These are phyloP conservation scores for Blastocystis sp. DNA, from an alignment of 352 stramenopile genomes.

Conservation along the genomic window DNA sequence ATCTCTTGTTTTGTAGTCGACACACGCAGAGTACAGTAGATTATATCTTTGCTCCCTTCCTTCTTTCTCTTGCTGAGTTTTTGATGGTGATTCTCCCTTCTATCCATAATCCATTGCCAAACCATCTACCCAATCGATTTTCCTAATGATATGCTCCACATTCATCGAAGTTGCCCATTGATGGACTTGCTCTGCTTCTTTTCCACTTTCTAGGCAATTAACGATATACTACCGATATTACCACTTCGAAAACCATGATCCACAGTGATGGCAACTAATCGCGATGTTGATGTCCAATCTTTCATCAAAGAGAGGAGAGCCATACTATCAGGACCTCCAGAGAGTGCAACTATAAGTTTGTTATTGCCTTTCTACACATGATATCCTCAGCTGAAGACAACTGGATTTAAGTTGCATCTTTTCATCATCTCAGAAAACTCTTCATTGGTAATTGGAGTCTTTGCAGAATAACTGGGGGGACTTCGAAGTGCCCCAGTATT, in stretches of 20 bases:
- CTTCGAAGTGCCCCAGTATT: not conserved
- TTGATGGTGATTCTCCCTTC: not conserved
- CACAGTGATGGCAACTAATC: constrained; percentile 49
- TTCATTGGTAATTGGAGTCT: not conserved
- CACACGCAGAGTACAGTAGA: not conserved
- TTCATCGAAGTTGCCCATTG: constrained; percentile 26
- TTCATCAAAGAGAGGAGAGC: constrained; percentile 37
- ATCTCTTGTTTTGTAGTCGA: not conserved
- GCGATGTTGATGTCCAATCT: constrained; percentile 5
- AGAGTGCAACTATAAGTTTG: constrained; percentile 24
- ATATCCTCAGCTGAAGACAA: not conserved
- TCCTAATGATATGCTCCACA: constrained; percentile 31
- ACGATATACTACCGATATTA: not conserved
- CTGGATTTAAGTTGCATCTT: not conserved
- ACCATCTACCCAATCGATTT: constrained; percentile 39
- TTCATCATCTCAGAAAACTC: constrained; percentile 30
- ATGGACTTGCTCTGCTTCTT: constrained; percentile 42
- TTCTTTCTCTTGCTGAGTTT: constrained; percentile 34
- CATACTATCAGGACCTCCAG: constrained; percentile 59
- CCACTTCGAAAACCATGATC: constrained; percentile 57
- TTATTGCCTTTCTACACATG: not conserved
- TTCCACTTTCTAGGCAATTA: constrained; percentile 13
- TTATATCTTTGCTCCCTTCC: constrained; percentile 40
- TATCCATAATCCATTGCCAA: not conserved
- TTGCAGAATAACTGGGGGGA: not conserved